A percentile compares a stretch with the other conserved stretches of the same genome.
These are phyloP conservation scores for Ustilago bromivora DNA, from an alignment of 1,284 basidiomycete genomes.

Conservation along the genomic window DNA sequence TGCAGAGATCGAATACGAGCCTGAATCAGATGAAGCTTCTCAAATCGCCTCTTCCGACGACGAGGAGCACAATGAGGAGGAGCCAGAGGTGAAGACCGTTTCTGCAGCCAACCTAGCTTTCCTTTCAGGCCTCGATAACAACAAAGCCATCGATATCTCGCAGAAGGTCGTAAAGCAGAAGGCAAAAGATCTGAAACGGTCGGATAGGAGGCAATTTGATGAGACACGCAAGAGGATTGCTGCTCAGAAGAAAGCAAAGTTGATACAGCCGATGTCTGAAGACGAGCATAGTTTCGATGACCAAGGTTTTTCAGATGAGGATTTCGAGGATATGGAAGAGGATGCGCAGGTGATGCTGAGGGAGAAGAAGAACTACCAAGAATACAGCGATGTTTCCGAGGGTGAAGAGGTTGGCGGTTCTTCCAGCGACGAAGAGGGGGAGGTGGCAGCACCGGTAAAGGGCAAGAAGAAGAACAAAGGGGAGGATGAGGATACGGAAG, in stretches of 20 bases:
- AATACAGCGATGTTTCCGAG: constrained; percentile 50
- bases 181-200: constrained; percentile 35
- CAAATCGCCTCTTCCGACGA: constrained; percentile 28
- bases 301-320: constrained; percentile 70
- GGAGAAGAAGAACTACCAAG: constrained; percentile 42
- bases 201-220: constrained; percentile 33
- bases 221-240: constrained; percentile 20
- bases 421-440: constrained; percentile 23
- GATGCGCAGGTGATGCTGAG: constrained; percentile 2
- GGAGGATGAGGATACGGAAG: constrained; percentile 50
- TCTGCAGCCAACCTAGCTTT: constrained; percentile 43
- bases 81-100: constrained; percentile 32
- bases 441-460: background rate
- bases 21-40: constrained; percentile 44
- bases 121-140: constrained; percentile 25
- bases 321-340: constrained; percentile 18
- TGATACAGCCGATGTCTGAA: constrained; percentile 76
- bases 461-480: constrained; percentile 23
- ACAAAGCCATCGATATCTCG: constrained; percentile 31
- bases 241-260: constrained; percentile 73
- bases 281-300: constrained; percentile 72
- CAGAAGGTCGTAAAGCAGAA: constrained; percentile 48
- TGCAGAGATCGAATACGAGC: constrained; percentile 16
- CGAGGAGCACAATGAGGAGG: constrained; percentile 6
- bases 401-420: constrained; percentile 39